Conservation (phyloP, 768 basidiomycete species). For the Mrakia blollopis region DNA sequence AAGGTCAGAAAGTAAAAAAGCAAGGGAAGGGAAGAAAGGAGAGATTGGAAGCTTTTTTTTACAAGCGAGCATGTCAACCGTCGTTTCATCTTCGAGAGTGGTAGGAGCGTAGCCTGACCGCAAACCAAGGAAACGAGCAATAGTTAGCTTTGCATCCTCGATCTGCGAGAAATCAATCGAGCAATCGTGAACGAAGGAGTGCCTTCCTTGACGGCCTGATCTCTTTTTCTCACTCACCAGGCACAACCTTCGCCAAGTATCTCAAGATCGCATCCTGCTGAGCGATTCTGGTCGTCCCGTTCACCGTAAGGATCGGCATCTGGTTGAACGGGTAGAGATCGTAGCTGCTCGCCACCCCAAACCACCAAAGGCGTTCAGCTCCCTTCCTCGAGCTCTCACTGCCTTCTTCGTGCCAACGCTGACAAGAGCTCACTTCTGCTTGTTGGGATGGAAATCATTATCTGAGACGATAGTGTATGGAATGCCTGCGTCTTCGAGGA, state of each 20-base stretch:
- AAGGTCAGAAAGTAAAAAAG: background rate
- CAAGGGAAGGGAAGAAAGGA: too few relatives aligned
- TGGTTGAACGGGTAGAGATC: conserved; percentile 8
- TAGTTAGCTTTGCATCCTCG: too few relatives aligned
- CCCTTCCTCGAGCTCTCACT: too few relatives aligned
- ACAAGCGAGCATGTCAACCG: background rate
- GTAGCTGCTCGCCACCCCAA: background rate
- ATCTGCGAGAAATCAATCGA: background rate
- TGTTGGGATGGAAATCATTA: background rate
- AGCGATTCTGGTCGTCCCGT: background rate
- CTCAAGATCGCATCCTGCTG: conserved; percentile 4
- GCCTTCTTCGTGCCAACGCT: too few relatives aligned
- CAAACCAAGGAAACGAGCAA: too few relatives aligned
- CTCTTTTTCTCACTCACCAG: too few relatives aligned
- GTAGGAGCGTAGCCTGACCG: background rate
- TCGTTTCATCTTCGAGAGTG: background rate
- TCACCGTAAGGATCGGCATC: background rate
- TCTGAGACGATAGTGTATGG: background rate
- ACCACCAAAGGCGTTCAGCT: too few relatives aligned
- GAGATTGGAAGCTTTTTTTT: too few relatives aligned
- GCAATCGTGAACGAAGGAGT: too few relatives aligned
- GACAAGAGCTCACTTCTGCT: background rate
- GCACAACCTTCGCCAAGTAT: background rate
- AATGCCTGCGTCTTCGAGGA: conserved; percentile 4
- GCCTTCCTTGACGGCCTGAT: too few relatives aligned